Conservation (phyloP, 345 rosid genomes). For the Excoecaria agallocha region DNA sequence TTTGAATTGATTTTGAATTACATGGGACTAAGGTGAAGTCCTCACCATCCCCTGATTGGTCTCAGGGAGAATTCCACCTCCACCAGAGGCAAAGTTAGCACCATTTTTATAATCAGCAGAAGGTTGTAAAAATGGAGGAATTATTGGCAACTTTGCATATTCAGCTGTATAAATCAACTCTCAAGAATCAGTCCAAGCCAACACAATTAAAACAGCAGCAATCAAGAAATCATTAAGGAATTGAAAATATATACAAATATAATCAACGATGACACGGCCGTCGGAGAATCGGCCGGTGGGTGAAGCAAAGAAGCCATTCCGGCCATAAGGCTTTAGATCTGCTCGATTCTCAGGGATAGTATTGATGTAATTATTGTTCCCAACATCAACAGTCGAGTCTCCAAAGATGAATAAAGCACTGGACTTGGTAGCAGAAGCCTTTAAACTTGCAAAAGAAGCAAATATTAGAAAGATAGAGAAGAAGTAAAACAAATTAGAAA, state of each 20-base stretch:
- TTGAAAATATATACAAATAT: slow-evolving; percentile 30
- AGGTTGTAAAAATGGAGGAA: slow-evolving; percentile 45
- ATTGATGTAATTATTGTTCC: slow-evolving; percentile 53
- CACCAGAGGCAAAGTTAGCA: slow-evolving; percentile 54
- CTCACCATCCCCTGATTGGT: slow-evolving; percentile 45
- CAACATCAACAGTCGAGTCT: slow-evolving; percentile 49
- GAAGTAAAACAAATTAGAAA: not conserved
- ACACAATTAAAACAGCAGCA: not conserved
- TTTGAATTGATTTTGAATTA: not conserved
- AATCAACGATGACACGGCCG: slow-evolving; percentile 53
- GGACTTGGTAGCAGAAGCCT: slow-evolving; percentile 1
- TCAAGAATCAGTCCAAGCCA: not conserved
- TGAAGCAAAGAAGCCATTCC: slow-evolving; percentile 32
- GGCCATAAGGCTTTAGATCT: slow-evolving; percentile 43
- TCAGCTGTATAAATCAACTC: slow-evolving; percentile 29
- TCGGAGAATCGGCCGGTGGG: slow-evolving; percentile 57
- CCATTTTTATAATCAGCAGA: slow-evolving; percentile 36
- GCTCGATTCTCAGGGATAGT: slow-evolving; percentile 42
- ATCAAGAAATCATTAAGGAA: not conserved
- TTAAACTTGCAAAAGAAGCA: not conserved
- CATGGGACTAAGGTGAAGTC: not conserved
- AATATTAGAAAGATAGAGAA: not conserved
- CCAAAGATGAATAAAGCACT: slow-evolving; percentile 49
- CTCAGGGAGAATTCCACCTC: slow-evolving; percentile 51
- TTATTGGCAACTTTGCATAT: slow-evolving; percentile 46